Evolutionary conservation across 2,329 filamentous ascomycete genomes (phyloP).

Genomic region (Decorospora gaudefroyi): DNA sequence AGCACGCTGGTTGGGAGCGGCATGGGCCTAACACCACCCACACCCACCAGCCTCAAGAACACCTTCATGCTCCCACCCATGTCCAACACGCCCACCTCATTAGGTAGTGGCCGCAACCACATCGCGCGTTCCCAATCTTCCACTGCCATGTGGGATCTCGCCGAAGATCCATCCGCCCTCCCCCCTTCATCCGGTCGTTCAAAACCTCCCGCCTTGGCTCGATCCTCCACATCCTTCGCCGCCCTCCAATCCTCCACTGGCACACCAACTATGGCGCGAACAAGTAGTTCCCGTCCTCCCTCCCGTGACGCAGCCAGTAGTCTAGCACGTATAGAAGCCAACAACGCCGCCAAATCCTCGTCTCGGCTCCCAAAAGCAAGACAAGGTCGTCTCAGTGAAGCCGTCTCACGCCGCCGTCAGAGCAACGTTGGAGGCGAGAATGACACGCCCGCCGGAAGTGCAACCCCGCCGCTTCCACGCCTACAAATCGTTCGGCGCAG

Average conservation of each 20-base stretch:
- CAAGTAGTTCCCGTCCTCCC: conserved; percentile 30
- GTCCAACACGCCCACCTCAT: conserved; percentile 31
- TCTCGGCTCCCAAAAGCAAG: conserved; percentile 42
- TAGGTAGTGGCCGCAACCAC: conserved; percentile 31
- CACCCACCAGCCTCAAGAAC: conserved; percentile 40
- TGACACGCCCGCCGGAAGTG: conserved; percentile 12
- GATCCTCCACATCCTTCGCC: conserved; percentile 36
- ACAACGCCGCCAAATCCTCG: conserved; percentile 17
- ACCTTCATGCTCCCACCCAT: conserved; percentile 36
- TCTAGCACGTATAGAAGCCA: conserved; percentile 33
- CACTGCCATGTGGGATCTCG: conserved; percentile 42
- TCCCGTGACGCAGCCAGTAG: conserved; percentile 37
- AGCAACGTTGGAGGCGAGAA: conserved; percentile 36
- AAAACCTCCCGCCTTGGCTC: conserved; percentile 30
- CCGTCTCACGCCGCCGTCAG: conserved; percentile 31
- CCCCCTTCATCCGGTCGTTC: conserved; percentile 25
- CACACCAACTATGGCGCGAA: conserved; percentile 25
- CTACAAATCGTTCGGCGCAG: conserved; percentile 42
- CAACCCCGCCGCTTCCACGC: conserved; percentile 32
- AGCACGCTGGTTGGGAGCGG: conserved; percentile 31
- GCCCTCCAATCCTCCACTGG: conserved; percentile 20
- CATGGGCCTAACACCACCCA: conserved; percentile 41
- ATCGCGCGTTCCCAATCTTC: conserved; percentile 38
- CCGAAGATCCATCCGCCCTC: conserved; percentile 34
- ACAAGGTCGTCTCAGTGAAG: conserved; percentile 38